Base-by-base conservation (phyloP, 345 rosid genomes). In the Acer yangbiense region DNA sequence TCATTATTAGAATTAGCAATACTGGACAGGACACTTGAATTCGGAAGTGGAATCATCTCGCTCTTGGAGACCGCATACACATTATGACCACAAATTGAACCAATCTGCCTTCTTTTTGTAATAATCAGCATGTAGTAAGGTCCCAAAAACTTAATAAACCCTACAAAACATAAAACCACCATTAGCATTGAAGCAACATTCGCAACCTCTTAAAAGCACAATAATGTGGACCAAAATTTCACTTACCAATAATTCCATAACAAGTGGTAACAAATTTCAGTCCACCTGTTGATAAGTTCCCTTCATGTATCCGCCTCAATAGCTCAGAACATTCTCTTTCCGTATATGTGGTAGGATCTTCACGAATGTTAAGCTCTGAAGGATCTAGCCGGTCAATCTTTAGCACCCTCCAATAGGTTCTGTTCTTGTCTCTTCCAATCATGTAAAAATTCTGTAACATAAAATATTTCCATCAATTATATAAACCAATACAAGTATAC, bases 121-220 rank as follows among this genome's bases (percentile, higher is more conserved):
- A 97, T 93, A 55, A 97, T 86, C 64, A 97, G 83, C 98, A 97
- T 94, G 90, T 97, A 94, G 67, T 97, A 97, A 25, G 99, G 98
- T 70, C 98, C 99, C 84, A 93, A 85, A 88, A 94, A 97, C 80
- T 91, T 94, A 73, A 97, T 86, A 77, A 93, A 97, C 74, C 99
- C 98, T 97, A 85, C 32, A 57, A 82, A 60, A 43, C 7, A 78
- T 72, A 67, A 86, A 48, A 77, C 10, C 44, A 44, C 17, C 2
- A 44, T 46, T 27, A 75, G 68, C 61, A 64, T 27, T 10, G 32
- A 7, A 25, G 75, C 63, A 63, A 63, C 35, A 61, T 35, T 52
- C 29, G n/a, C 11, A 70, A 41, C 70, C 41, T n/a, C 72, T 61
- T 66, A 46, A 65, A 64, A 25, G 20, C 50, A 68, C 43, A 25